Percentiles rank a stretch among this genome's conserved stretches.
Conservation (phyloP, 2,329 filamentous ascomycete genomes). For the Colletotrichum trifolii region DNA sequence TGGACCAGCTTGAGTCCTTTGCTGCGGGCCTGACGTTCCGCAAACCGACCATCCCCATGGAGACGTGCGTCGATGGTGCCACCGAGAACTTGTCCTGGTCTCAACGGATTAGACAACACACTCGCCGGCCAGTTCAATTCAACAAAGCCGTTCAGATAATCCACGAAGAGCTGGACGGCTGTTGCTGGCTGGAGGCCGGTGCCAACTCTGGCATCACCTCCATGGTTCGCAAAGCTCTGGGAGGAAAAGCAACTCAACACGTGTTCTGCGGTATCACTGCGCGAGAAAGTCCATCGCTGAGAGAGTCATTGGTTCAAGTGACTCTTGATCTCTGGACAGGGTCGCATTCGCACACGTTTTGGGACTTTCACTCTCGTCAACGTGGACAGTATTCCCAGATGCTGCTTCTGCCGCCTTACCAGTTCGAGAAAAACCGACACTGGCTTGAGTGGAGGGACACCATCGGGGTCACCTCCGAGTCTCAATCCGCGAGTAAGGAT, state of each 20-base stretch:
- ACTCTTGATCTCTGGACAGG: not conserved
- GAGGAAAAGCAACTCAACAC: not conserved
- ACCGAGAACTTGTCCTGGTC: not conserved
- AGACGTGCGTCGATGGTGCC: not conserved
- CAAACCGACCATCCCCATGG: not conserved
- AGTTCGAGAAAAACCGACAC: constrained; percentile 53
- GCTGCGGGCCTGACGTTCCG: constrained; percentile 34
- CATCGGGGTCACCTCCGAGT: not conserved
- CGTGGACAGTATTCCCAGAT: constrained; percentile 38
- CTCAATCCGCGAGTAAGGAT: too few species aligned
- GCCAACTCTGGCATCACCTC: constrained; percentile 48
- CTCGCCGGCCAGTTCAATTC: constrained; percentile 57
- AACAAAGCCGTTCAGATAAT: constrained; percentile 54
- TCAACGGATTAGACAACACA: constrained; percentile 26
- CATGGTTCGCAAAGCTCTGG: constrained; percentile 46
- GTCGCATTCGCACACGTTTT: not conserved
- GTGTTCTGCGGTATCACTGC: not conserved
- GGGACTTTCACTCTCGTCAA: constrained; percentile 38
- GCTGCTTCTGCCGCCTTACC: constrained; percentile 51
- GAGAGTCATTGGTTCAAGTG: constrained; percentile 1
- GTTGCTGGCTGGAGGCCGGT: constrained; percentile 55
- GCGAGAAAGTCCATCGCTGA: not conserved
- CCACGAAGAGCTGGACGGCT: constrained; percentile 39
- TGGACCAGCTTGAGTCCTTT: constrained; percentile 41
- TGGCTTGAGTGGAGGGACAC: constrained; percentile 49